Evolutionary conservation across 164 flowering plant genomes (phyloP), one percentile per base, ranked within the genome.

Genomic region (Nelumbo lutea): DNA sequence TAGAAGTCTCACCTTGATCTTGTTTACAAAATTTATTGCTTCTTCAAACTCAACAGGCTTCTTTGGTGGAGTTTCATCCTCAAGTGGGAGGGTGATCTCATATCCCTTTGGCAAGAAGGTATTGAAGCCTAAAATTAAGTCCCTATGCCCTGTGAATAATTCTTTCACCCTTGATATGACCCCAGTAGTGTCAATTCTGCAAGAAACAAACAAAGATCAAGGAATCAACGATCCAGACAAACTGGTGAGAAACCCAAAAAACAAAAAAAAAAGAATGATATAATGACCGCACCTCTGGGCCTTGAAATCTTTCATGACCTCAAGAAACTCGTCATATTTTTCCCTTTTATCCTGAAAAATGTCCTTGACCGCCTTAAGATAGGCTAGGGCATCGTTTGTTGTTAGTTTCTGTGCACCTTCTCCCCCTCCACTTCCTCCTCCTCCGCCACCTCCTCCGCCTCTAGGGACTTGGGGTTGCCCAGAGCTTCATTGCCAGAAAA

Each of bases 291-390:
- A 87, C 97, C 93, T 85, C 70, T 87, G 90, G 61, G 91, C 91
- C 84, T 91, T 90, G 75, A 91, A 91, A 75, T 91, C 93, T 72
- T 91, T 91, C 97, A 91, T 90, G 72, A 91, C 93, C 75, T 91
- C 97, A 65, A 91, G 91, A 69, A 91, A 91, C 76, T 72, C 85
- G 62, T 91, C 97, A 79, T 90, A 91, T 68, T 87, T 88, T 59
- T 87, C 93, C 71, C 75, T 80, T 68, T 88, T 89, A 66, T 88
- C 89, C 53, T 88, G 91, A 76, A 91, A 91, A 80, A 88, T 88
- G 64, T 91, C 97, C 84, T 87, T 91, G 3, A 91, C 97, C 62
- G 86, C 85, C 73, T 89, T 89, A 38, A 90, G 81, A 78, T 91
- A 91, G 46, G 83, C 75, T 43, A 91, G 70, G 8, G 97, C 97